Percentiles rank a stretch among this genome's conserved stretches.
Conservation (phyloP, 2,329 filamentous ascomycete species). For the Paecilomyces sp. region DNA sequence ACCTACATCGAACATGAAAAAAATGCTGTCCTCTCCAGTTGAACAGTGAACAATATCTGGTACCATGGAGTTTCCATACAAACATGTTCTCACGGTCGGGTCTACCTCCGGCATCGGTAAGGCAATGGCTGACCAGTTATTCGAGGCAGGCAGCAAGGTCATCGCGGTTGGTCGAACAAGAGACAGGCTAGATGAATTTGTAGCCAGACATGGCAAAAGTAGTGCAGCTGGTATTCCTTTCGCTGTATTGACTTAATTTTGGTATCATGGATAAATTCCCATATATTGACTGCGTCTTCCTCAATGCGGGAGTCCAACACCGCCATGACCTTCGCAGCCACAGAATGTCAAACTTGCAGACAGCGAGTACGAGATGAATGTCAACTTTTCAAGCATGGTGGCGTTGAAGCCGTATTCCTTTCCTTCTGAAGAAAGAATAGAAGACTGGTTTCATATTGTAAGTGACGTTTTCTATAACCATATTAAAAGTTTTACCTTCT, state of each 20-base stretch:
- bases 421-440: slow-evolving; percentile 25
- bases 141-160: slow-evolving; percentile 45
- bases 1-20: background rate
- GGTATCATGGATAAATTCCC: slow-evolving; percentile 32
- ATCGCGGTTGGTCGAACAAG: slow-evolving; percentile 43
- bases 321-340: slow-evolving; percentile 42
- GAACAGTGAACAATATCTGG: background rate
- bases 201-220: slow-evolving; percentile 9
- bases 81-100: slow-evolving; percentile 49
- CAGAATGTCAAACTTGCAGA: slow-evolving; percentile 33
- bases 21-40: no score
- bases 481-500: background rate
- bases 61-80: slow-evolving; percentile 49
- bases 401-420: slow-evolving; percentile 40
- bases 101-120: slow-evolving; percentile 50
- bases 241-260: background rate
- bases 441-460: slow-evolving; percentile 26
- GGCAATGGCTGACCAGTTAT: slow-evolving; percentile 41
- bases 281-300: slow-evolving; percentile 48
- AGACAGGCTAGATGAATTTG: slow-evolving; percentile 37
- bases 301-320: slow-evolving; percentile 54
- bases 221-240: background rate
- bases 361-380: slow-evolving; percentile 38
- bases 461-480: background rate
- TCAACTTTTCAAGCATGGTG: slow-evolving; percentile 44